phyloP scores from a whole-genome alignment of 2,329 filamentous ascomycete genomes.

The Clonostachys chloroleuca region DNA sequence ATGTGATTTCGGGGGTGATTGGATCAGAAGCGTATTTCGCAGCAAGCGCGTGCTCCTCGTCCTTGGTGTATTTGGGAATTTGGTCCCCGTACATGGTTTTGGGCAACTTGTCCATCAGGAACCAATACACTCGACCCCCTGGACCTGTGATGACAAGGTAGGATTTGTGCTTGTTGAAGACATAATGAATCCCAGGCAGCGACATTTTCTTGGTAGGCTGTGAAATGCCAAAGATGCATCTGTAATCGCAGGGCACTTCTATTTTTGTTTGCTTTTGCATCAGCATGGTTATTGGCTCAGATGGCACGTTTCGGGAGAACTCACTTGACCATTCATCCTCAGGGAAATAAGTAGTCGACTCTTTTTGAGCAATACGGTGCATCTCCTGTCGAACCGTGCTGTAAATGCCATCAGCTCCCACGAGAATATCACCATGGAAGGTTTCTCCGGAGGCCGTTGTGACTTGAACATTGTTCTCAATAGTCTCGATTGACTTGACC shows the following conservation, averaged over 20 bases:
- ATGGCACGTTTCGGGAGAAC: too few relatives aligned
- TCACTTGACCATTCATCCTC: slow-evolving; percentile 6
- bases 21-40: not conserved
- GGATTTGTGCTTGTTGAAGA: slow-evolving; percentile 5
- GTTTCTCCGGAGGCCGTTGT: slow-evolving; percentile 18
- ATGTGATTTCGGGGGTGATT: not conserved
- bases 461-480: slow-evolving; percentile 12
- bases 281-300: too few relatives aligned
- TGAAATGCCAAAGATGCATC: slow-evolving; percentile 28
- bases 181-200: not conserved
- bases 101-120: slow-evolving; percentile 19
- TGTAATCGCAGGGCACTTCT: slow-evolving; percentile 12
- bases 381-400: slow-evolving; percentile 22
- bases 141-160: slow-evolving; percentile 20
- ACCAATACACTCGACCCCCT: slow-evolving; percentile 22
- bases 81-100: slow-evolving; percentile 16
- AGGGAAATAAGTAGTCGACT: slow-evolving; percentile 13
- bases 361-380: slow-evolving; percentile 9
- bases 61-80: slow-evolving; percentile 9
- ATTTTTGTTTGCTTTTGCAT: not conserved
- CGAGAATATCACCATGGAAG: slow-evolving; percentile 20
- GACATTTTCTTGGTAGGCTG: slow-evolving; percentile 10
- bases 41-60: slow-evolving; percentile 10
- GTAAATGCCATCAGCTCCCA: slow-evolving; percentile 31
- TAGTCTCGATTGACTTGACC: not conserved